Percentiles rank a stretch among this genome's conserved stretches.
Conservation (phyloP, 2,329 filamentous ascomycete genomes). For the Basipetospora sp. region DNA sequence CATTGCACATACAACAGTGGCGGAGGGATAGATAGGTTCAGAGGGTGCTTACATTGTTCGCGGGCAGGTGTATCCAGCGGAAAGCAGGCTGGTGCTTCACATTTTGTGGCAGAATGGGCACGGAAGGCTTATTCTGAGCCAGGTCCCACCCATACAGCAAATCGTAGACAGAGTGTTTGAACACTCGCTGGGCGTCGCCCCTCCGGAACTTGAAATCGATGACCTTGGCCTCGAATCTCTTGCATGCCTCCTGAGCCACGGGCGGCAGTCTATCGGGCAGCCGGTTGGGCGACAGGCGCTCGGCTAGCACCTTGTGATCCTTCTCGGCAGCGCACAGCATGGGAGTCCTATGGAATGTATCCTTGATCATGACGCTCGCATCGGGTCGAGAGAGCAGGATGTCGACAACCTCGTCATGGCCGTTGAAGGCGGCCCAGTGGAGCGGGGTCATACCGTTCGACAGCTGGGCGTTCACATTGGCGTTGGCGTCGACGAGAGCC, state of each 20-base stretch:
- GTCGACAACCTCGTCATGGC: constrained; percentile 17
- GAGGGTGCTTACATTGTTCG: constrained; percentile 5
- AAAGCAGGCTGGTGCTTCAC: constrained; percentile 6
- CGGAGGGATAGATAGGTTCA: too few species aligned
- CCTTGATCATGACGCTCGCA: constrained; percentile 2
- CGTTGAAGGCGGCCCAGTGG: constrained; percentile 19
- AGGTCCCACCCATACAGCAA: constrained; percentile 2
- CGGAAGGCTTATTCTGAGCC: background rate
- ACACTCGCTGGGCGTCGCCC: constrained; percentile 2
- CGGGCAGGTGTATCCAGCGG: constrained; percentile 5
- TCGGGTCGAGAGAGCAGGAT: background rate
- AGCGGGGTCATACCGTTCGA: constrained; percentile 18
- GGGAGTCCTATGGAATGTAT: constrained; percentile 2
- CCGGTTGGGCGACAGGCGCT: background rate
- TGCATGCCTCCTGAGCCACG: constrained; percentile 1
- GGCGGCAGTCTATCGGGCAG: background rate
- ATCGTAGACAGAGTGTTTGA: constrained; percentile 4
- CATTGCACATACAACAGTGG: background rate
- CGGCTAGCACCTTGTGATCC: constrained; percentile 1
- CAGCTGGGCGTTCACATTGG: constrained; percentile 16
- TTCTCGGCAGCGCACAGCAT: constrained; percentile 5
- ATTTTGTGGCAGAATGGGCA: constrained; percentile 2
- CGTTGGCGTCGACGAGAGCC: constrained; percentile 16
- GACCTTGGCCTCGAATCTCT: constrained; percentile 2
- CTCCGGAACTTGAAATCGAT: constrained; percentile 5